These are phyloP conservation scores for Trichophyton mentagrophytes DNA, from an alignment of 2,329 filamentous ascomycete genomes.

Conservation along the genomic window DNA sequence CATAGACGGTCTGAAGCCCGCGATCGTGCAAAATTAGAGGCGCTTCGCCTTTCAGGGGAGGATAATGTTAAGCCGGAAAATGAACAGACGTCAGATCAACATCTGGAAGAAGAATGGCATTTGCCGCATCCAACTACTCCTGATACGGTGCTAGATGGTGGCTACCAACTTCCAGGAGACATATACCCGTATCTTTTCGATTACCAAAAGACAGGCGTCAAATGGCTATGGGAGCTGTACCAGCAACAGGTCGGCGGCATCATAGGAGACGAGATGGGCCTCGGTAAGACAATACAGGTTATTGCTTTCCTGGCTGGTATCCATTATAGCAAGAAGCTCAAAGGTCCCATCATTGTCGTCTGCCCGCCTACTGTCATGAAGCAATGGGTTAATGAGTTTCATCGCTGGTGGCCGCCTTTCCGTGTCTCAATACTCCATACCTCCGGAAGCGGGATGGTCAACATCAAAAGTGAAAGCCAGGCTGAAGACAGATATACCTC, in stretches of 20 bases:
- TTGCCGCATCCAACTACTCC: conserved; percentile 72
- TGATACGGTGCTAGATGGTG: conserved; percentile 62
- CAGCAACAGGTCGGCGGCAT: conserved; percentile 85
- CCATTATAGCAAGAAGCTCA: conserved; percentile 78
- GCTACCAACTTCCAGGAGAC: conserved; percentile 74
- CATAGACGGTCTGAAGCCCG: conserved; percentile 49
- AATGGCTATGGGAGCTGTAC: conserved; percentile 91
- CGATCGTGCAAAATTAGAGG: conserved; percentile 30
- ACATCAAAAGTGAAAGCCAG: conserved; percentile 49
- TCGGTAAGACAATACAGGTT: conserved; percentile 83
- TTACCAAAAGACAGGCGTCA: conserved; percentile 92
- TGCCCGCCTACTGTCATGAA: conserved; percentile 89
- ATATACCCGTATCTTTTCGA: conserved; percentile 87
- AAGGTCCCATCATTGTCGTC: conserved; percentile 77
- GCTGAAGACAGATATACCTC: conserved; percentile 52
- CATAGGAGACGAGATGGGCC: conserved; percentile 92
- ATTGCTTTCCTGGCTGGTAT: conserved; percentile 78
- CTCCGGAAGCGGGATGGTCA: conserved; percentile 92
- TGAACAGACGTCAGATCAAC: conserved; percentile 7
- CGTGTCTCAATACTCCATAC: conserved; percentile 90
- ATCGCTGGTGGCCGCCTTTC: conserved; percentile 98
- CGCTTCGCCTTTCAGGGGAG: conserved; percentile 20
- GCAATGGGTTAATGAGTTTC: conserved; percentile 98
- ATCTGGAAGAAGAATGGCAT: conserved; percentile 55
- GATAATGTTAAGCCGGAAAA: conserved; percentile 22